A percentile compares a stretch with the other conserved stretches of the same genome.
Conservation (phyloP, 2,329 filamentous ascomycete genomes). For the Xylaria sp. region DNA sequence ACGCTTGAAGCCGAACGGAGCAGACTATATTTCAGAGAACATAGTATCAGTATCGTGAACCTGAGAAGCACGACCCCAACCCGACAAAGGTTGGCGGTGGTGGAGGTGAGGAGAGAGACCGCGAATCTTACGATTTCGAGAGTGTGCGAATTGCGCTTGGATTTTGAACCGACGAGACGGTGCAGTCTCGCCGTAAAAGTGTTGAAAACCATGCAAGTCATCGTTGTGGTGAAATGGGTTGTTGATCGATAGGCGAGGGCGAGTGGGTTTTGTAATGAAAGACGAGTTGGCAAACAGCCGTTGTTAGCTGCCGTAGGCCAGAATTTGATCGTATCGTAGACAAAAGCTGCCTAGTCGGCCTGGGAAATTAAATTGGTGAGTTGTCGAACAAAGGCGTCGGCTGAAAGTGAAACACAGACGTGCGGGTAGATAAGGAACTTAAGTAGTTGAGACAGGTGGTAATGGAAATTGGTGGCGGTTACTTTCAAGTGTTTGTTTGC, state of each 20-base stretch:
- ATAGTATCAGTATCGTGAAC: slow-evolving; percentile 23
- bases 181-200: slow-evolving; percentile 43
- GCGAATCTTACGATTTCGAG: slow-evolving; percentile 42
- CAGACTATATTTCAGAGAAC: slow-evolving; percentile 55
- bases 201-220: slow-evolving; percentile 41
- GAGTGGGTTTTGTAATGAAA: slow-evolving; percentile 7
- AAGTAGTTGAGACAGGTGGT: not conserved
- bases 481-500: slow-evolving; percentile 1
- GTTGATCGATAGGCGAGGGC: slow-evolving; percentile 2
- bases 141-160: slow-evolving; percentile 39
- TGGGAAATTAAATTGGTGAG: slow-evolving; percentile 1
- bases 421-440: not conserved
- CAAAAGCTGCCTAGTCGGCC: not conserved
- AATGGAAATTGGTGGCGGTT: slow-evolving; percentile 9
- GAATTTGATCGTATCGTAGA: slow-evolving; percentile 6
- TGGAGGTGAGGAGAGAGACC: slow-evolving; percentile 1
- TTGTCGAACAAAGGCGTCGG: slow-evolving; percentile 23
- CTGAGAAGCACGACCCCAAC: not conserved
- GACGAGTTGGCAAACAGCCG: slow-evolving; percentile 3
- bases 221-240: slow-evolving; percentile 19
- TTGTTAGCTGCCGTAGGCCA: not conserved
- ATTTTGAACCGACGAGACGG: slow-evolving; percentile 41
- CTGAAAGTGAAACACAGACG: not conserved
- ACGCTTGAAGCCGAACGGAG: slow-evolving; percentile 67
- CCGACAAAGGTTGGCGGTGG: not conserved